Conservation (phyloP, 2,329 filamentous ascomycete species). For the Colletotrichum tropicicola region DNA sequence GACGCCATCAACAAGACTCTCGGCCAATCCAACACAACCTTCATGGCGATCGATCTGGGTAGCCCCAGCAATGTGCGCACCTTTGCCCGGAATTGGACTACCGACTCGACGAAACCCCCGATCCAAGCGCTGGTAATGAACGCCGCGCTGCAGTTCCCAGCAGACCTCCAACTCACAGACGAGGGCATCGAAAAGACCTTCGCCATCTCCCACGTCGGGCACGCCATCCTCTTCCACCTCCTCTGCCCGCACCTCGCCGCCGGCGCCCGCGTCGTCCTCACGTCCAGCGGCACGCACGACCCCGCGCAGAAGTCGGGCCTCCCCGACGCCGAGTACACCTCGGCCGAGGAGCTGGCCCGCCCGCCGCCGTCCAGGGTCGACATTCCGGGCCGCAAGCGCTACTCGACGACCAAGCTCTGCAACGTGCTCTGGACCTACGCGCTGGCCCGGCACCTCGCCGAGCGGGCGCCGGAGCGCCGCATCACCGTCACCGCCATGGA, state of each 20-base stretch:
- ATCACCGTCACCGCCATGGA: constrained; percentile 53
- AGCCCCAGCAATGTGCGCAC: constrained; percentile 46
- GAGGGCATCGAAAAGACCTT: constrained; percentile 59
- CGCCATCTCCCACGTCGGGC: constrained; percentile 58
- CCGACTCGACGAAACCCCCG: constrained; percentile 43
- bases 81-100: constrained; percentile 48
- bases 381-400: constrained; percentile 47
- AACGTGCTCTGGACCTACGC: constrained; percentile 60
- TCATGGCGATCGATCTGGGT: constrained; percentile 53
- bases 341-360: constrained; percentile 54
- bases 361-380: constrained; percentile 40
- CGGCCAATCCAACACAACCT: constrained; percentile 49
- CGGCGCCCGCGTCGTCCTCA: constrained; percentile 53
- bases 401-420: constrained; percentile 54
- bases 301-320: constrained; percentile 47
- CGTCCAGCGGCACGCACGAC: constrained; percentile 56
- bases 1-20: constrained; percentile 51
- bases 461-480: constrained; percentile 24
- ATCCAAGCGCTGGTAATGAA: constrained; percentile 47
- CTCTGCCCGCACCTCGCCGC: constrained; percentile 48
- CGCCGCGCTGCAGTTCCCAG: constrained; percentile 44
- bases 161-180: constrained; percentile 39
- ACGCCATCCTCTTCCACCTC: constrained; percentile 58
- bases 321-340: constrained; percentile 51
- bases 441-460: constrained; percentile 45